These are phyloP conservation scores for Pythium rishiriense DNA, from an alignment of 352 stramenopile genomes.

Conservation along the genomic window DNA sequence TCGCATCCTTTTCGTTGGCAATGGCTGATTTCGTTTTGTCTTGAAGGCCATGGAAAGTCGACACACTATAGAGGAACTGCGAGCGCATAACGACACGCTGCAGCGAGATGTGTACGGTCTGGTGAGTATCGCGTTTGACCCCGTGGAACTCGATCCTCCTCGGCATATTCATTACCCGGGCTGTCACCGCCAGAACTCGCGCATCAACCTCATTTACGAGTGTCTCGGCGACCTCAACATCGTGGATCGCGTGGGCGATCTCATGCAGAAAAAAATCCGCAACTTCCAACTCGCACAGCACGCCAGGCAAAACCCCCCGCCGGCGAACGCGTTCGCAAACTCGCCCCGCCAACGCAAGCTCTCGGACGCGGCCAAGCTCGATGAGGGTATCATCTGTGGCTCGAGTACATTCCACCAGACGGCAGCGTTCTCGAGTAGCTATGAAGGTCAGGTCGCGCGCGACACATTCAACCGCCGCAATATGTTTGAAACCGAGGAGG, in stretches of 20 bases:
- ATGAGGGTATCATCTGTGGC: conserved; percentile 62
- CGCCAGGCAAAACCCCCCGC: conserved; percentile 32
- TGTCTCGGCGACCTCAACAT: conserved; percentile 55
- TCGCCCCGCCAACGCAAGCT: conserved; percentile 26
- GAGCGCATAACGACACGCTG: conserved; percentile 57
- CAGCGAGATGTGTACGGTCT: conserved; percentile 57
- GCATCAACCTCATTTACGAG: conserved; percentile 62
- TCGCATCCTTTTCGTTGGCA: neutral
- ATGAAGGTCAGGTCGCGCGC: conserved; percentile 53
- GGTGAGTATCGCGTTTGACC: conserved; percentile 21
- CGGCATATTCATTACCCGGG: neutral
- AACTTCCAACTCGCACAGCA: conserved; percentile 47
- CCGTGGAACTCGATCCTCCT: neutral
- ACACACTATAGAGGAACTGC: conserved; percentile 52
- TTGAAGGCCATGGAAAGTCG: conserved; percentile 52
- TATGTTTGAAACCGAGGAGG: conserved; percentile 59
- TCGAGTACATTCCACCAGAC: conserved; percentile 56
- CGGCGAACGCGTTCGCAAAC: conserved; percentile 4
- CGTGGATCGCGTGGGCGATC: conserved; percentile 49
- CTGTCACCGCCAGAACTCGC: conserved; percentile 43
- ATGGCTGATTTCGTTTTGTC: neutral
- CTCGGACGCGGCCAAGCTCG: conserved; percentile 13
- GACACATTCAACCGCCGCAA: conserved; percentile 53
- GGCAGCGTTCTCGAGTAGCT: conserved; percentile 60
- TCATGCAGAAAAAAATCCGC: conserved; percentile 66